phyloP scores from a whole-genome alignment of 176 grass and related monocot species.

The Carex littledalei region DNA sequence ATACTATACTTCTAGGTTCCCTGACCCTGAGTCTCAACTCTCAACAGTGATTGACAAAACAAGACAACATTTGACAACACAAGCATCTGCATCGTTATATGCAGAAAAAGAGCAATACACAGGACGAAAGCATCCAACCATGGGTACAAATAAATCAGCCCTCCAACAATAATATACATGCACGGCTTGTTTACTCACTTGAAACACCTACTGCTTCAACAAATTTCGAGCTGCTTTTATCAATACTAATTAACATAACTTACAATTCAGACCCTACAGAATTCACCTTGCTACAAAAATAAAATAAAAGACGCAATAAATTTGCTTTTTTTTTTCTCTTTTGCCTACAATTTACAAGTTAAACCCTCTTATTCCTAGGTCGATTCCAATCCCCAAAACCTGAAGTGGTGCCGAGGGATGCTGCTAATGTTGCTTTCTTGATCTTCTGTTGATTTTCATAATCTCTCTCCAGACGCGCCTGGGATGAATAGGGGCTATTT shows the following conservation, averaged over 20 bases:
- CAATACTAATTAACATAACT: conserved; percentile 16
- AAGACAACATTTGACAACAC: background rate
- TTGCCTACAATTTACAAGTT: conserved; percentile 56
- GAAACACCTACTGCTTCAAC: background rate
- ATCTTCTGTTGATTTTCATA: conserved; percentile 86
- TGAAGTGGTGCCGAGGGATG: conserved; percentile 36
- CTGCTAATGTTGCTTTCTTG: conserved; percentile 72
- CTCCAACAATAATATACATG: conserved; percentile 15
- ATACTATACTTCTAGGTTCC: no score
- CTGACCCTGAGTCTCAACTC: no score
- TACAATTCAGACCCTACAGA: conserved; percentile 16
- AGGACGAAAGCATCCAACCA: background rate
- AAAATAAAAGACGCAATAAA: conserved; percentile 16
- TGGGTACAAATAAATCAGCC: conserved; percentile 7
- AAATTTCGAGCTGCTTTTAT: conserved; percentile 11
- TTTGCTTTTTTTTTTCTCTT: conserved; percentile 2
- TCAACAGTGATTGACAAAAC: background rate
- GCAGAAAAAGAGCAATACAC: background rate
- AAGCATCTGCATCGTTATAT: background rate
- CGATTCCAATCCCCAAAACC: conserved; percentile 69
- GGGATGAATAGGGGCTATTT: conserved; percentile 33
- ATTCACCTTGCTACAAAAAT: conserved; percentile 14
- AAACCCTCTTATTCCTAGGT: conserved; percentile 80
- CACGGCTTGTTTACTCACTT: background rate
- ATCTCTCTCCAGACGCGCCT: conserved; percentile 53